Conservation (phyloP, 768 basidiomycete species). For the Tylopilus sp. region DNA sequence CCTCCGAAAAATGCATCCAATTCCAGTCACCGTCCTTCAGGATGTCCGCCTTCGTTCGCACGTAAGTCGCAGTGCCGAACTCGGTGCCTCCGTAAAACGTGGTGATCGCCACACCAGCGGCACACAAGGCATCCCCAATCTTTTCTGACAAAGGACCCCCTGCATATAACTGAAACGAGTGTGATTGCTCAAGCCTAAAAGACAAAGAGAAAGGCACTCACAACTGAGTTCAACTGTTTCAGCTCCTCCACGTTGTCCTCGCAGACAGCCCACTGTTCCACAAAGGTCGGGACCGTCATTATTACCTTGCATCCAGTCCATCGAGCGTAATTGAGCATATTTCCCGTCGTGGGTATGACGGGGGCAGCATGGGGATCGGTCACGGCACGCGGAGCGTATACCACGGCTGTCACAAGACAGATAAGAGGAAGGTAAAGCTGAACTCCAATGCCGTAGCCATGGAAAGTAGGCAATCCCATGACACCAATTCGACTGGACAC, state of each 20-base stretch:
- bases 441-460: neutral
- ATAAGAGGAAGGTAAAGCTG: neutral
- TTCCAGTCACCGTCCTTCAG: neutral
- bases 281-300: neutral
- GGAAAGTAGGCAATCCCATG: neutral
- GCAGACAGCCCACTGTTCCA: neutral
- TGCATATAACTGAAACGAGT: neutral
- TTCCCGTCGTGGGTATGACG: neutral
- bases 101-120: neutral
- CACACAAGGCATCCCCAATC: neutral
- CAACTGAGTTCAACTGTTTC: neutral
- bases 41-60: neutral
- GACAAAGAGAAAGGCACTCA: neutral
- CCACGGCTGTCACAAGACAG: neutral
- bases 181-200: neutral
- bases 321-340: neutral
- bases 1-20: neutral
- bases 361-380: neutral
- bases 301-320: neutral
- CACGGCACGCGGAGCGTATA: neutral
- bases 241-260: neutral
- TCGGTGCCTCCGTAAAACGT: neutral
- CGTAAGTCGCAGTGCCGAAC: neutral
- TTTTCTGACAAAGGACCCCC: neutral
- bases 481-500: neutral